phyloP scores from a whole-genome alignment of 805 yeast genomes.

The Cyberlindnera lachancei region DNA sequence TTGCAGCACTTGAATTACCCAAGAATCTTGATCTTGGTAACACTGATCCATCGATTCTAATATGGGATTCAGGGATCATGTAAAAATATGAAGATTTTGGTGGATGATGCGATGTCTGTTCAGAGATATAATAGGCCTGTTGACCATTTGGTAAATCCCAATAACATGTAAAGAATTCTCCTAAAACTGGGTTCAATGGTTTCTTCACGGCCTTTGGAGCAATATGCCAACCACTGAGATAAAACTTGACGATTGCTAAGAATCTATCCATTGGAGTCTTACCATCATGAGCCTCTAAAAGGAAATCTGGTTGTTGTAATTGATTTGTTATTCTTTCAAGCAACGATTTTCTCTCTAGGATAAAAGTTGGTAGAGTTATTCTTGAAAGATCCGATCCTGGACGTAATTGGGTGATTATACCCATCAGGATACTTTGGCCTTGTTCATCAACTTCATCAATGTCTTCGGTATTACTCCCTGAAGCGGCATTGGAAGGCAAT shows the following conservation, averaged over 20 bases:
- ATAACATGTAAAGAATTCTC: conserved; percentile 84
- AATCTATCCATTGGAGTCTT: conserved; percentile 63
- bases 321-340: conserved; percentile 90
- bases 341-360: conserved; percentile 92
- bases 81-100: conserved; percentile 94
- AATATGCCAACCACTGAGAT: conserved; percentile 94
- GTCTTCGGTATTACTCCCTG: conserved; percentile 44
- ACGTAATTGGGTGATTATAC: conserved; percentile 83
- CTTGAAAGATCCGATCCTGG: conserved; percentile 88
- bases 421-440: conserved; percentile 78
- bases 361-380: conserved; percentile 92
- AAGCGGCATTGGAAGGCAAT: background rate
- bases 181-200: conserved; percentile 91
- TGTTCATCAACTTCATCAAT: conserved; percentile 89
- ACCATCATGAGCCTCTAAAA: conserved; percentile 58
- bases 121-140: conserved; percentile 79
- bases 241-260: conserved; percentile 74
- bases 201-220: conserved; percentile 98
- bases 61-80: conserved; percentile 69
- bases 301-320: conserved; percentile 68
- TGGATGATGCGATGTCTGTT: conserved; percentile 98
- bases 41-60: conserved; percentile 83
- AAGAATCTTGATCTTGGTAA: conserved; percentile 83
- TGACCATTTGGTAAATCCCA: conserved; percentile 79
- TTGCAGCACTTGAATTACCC: conserved; percentile 94